These are phyloP conservation scores for Pyrus betulifolia DNA, from an alignment of 306 rosid species.

Conservation along the genomic window DNA sequence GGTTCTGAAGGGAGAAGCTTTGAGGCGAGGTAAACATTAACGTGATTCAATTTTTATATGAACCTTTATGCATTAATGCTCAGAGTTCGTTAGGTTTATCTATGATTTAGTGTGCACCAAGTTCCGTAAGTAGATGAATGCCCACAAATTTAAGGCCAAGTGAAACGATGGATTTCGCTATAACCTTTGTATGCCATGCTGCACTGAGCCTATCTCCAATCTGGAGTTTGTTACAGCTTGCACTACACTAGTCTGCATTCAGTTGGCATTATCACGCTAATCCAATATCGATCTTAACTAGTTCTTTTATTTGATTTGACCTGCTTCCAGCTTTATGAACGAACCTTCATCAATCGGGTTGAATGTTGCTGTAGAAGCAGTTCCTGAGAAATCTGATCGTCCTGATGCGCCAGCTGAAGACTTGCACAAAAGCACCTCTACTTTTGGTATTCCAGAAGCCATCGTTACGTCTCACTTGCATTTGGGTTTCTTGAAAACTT, in stretches of 20 bases:
- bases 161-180: neutral
- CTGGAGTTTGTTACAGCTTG: neutral
- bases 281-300: neutral
- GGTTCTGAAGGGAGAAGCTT: constrained; percentile 70
- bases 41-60: neutral
- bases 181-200: neutral
- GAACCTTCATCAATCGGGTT: constrained; percentile 57
- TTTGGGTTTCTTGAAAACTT: constrained; percentile 29
- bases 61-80: neutral
- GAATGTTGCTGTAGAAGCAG: constrained; percentile 65
- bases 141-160: neutral
- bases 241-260: neutral
- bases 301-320: constrained; percentile 6
- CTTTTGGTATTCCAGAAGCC: constrained; percentile 63
- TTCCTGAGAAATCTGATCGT: constrained; percentile 35
- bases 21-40: constrained; percentile 64
- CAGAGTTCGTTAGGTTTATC: neutral
- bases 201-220: neutral
- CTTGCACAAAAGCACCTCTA: constrained; percentile 13
- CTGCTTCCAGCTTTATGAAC: constrained; percentile 49
- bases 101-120: neutral
- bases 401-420: constrained; percentile 21
- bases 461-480: constrained; percentile 25
- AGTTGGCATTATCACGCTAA: neutral
- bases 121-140: neutral